Evolutionary conservation across 2,329 filamentous ascomycete genomes (phyloP).

Genomic region (Escovopsis sp.): DNA sequence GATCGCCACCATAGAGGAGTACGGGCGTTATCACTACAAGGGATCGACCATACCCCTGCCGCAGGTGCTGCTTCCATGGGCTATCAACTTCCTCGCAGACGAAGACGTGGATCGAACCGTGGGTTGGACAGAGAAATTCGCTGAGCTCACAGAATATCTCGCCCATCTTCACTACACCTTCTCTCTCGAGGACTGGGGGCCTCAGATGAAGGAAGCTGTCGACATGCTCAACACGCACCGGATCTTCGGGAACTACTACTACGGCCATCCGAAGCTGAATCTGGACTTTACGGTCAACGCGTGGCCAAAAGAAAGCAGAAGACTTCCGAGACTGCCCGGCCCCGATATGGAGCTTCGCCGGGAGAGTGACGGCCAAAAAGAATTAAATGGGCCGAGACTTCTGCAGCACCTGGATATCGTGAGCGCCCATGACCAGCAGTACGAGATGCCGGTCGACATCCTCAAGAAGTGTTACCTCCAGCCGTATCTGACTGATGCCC

Average conservation of each 20-base stretch:
- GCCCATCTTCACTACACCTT: conserved; percentile 15
- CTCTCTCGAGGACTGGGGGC: conserved; percentile 15
- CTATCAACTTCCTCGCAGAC: conserved; percentile 32
- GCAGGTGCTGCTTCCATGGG: conserved; percentile 16
- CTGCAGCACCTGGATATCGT: conserved; percentile 2
- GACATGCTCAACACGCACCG: conserved; percentile 20
- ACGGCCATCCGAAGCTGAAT: conserved; percentile 13
- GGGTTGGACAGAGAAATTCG: conserved; percentile 24
- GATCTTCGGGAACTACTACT: conserved; percentile 21
- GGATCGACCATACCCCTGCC: conserved; percentile 22
- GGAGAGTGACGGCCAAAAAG: neutral
- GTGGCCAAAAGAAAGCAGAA: conserved; percentile 11
- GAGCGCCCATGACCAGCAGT: conserved; percentile 3
- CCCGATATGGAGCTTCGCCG: conserved; percentile 1
- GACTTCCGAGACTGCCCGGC: conserved; percentile 13
- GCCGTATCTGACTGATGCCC: conserved; percentile 1
- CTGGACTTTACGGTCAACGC: conserved; percentile 11
- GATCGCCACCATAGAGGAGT: neutral
- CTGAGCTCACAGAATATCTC: conserved; percentile 25
- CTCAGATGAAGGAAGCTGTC: conserved; percentile 16
- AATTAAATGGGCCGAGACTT: neutral
- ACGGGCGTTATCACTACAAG: conserved; percentile 14
- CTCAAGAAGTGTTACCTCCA: conserved; percentile 1
- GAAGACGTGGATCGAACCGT: conserved; percentile 29
- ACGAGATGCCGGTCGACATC: conserved; percentile 1